Percentiles rank a stretch among this genome's conserved stretches.
Conservation (phyloP, 441 rosid genomes). For the Gossypium laxum region DNA sequence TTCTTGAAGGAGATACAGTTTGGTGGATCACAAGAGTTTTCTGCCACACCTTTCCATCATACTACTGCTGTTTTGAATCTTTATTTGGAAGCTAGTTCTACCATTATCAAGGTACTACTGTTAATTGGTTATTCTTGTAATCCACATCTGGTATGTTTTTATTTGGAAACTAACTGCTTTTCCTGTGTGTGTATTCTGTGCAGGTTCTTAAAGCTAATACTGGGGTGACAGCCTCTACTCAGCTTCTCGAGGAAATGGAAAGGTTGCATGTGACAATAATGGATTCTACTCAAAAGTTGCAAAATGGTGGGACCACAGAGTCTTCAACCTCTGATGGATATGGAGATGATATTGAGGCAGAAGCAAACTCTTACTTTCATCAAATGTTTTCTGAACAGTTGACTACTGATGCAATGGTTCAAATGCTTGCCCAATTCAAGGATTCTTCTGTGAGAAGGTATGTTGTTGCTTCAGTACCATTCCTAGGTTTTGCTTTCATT, state of each 20-base stretch:
- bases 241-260: slow-evolving; percentile 68
- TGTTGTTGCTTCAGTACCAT: background rate
- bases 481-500: background rate
- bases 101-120: slow-evolving; percentile 54
- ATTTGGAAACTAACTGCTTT: background rate
- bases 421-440: slow-evolving; percentile 88
- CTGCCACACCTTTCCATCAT: slow-evolving; percentile 54
- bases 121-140: slow-evolving; percentile 5
- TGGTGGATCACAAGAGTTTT: slow-evolving; percentile 56
- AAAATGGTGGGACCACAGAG: slow-evolving; percentile 65
- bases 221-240: slow-evolving; percentile 36
- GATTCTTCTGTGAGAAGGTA: slow-evolving; percentile 79
- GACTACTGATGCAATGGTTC: slow-evolving; percentile 84
- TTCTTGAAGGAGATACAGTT: slow-evolving; percentile 67
- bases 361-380: slow-evolving; percentile 93
- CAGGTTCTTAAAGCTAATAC: slow-evolving; percentile 69
- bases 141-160: background rate
- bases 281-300: slow-evolving; percentile 54
- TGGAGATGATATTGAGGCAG: slow-evolving; percentile 78
- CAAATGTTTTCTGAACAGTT: slow-evolving; percentile 84
- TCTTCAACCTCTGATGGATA: slow-evolving; percentile 60
- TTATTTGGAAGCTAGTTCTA: slow-evolving; percentile 52
- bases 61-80: slow-evolving; percentile 46
- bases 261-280: slow-evolving; percentile 41
- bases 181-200: slow-evolving; percentile 1